phyloP scores from a whole-genome alignment of 2,329 filamentous ascomycete species.

The Fusarium palustre region DNA sequence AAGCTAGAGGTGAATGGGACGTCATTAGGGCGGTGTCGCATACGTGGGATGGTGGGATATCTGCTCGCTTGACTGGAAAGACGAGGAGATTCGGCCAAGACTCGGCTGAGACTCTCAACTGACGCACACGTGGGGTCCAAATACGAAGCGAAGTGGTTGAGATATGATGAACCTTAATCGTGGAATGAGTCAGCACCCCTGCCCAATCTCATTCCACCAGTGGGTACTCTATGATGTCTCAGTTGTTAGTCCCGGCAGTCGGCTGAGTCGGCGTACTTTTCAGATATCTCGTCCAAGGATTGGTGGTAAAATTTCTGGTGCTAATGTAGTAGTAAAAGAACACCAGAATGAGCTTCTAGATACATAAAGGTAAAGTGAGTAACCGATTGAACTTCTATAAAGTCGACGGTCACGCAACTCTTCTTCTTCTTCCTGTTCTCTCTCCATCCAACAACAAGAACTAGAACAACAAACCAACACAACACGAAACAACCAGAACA shows the following conservation, averaged over 20 bases:
- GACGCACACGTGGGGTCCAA: not conserved
- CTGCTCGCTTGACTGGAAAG: no score
- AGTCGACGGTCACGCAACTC: fast-evolving
- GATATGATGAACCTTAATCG: not conserved
- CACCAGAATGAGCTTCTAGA: not conserved
- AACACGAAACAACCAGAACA: not conserved
- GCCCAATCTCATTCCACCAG: not conserved
- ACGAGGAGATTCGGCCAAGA: no score
- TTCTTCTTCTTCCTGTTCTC: not conserved
- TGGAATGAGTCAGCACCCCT: not conserved
- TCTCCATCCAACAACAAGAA: not conserved
- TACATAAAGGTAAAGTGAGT: fast-evolving
- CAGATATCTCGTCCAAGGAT: not conserved
- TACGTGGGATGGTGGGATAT: no score
- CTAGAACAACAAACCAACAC: not conserved
- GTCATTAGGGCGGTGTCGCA: no score
- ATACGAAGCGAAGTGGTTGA: not conserved
- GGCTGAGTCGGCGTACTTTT: not conserved
- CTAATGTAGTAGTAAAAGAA: fast-evolving
- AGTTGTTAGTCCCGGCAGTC: fast-evolving
- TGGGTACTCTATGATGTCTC: not conserved
- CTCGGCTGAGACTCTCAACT: not conserved
- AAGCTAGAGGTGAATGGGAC: no score
- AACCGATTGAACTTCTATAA: not conserved
- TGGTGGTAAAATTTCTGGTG: not conserved